These are phyloP conservation scores for Nakazawaea ishiwadae DNA, from an alignment of 805 yeast species.

Conservation along the genomic window DNA sequence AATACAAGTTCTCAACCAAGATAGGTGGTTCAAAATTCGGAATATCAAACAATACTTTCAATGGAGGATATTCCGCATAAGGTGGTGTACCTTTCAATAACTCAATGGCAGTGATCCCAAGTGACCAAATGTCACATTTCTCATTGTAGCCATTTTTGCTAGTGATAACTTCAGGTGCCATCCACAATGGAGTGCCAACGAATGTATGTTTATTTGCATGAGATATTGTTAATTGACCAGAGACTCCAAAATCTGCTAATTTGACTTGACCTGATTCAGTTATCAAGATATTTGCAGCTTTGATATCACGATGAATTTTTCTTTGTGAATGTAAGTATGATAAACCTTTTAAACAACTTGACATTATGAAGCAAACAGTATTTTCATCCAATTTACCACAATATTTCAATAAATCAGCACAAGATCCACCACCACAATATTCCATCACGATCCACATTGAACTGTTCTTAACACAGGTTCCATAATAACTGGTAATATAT, in stretches of 20 bases:
- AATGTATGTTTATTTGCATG: conserved; percentile 59
- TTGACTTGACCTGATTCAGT: conserved; percentile 69
- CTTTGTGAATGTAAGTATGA: conserved; percentile 69
- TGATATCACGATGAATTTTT: conserved; percentile 85
- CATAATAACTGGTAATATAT: conserved; percentile 61
- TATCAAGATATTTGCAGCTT: conserved; percentile 81
- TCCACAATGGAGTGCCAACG: conserved; percentile 97
- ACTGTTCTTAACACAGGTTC: conserved; percentile 59
- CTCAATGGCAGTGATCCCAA: conserved; percentile 91
- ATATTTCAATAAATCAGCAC: conserved; percentile 64
- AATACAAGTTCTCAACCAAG: conserved; percentile 37
- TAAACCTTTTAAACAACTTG: conserved; percentile 66
- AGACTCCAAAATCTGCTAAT: conserved; percentile 90
- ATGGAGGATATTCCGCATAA: conserved; percentile 63
- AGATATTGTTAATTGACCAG: conserved; percentile 69
- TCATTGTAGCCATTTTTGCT: conserved; percentile 63
- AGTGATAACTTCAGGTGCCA: conserved; percentile 95
- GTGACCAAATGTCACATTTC: conserved; percentile 93
- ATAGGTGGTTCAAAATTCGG: conserved; percentile 64
- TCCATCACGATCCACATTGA: conserved; percentile 92
- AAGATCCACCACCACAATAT: conserved; percentile 92
- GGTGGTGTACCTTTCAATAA: conserved; percentile 83
- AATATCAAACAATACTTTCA: conserved; percentile 68
- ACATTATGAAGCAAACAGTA: conserved; percentile 54
- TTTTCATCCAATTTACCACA: conserved; percentile 54